These are phyloP conservation scores for Suhomyces canberraensis DNA, from an alignment of 805 yeast genomes.

Conservation along the genomic window DNA sequence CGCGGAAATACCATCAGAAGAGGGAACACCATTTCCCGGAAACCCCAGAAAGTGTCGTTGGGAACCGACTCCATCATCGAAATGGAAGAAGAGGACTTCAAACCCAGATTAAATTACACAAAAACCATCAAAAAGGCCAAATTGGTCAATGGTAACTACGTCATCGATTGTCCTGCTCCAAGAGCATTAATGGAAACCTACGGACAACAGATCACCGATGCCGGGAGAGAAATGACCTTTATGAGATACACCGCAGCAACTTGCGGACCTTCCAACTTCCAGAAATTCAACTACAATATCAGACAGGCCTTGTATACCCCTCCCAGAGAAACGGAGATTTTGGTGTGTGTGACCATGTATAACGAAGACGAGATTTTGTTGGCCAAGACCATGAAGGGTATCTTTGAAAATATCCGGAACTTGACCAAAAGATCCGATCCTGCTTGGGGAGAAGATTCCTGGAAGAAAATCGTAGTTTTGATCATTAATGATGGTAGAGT, in stretches of 20 bases:
- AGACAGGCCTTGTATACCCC: conserved; percentile 76
- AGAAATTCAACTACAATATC: conserved; percentile 61
- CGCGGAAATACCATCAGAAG: conserved; percentile 31
- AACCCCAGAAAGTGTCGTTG: conserved; percentile 4
- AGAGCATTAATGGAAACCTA: conserved; percentile 33
- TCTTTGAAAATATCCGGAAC: conserved; percentile 79
- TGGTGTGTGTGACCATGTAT: conserved; percentile 63
- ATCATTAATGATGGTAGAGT: conserved; percentile 90
- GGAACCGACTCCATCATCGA: conserved; percentile 9
- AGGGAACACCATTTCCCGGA: conserved; percentile 14
- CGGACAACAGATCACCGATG: conserved; percentile 32
- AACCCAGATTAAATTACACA: conserved; percentile 40
- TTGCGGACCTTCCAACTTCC: conserved; percentile 78
- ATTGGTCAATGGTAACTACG: conserved; percentile 50
- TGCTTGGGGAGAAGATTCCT: conserved; percentile 92
- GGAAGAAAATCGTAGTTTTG: conserved; percentile 91
- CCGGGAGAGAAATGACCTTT: conserved; percentile 64
- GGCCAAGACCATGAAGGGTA: conserved; percentile 59
- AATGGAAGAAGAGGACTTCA: conserved; percentile 35
- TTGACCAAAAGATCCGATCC: conserved; percentile 61
- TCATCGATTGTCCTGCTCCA: conserved; percentile 44
- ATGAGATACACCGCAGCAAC: conserved; percentile 95
- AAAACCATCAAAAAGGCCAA: conserved; percentile 45
- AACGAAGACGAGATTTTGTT: conserved; percentile 63
- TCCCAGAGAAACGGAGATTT: conserved; percentile 77